Conservation (phyloP, 140 eudicot species). For the Oenanthe javanica region DNA sequence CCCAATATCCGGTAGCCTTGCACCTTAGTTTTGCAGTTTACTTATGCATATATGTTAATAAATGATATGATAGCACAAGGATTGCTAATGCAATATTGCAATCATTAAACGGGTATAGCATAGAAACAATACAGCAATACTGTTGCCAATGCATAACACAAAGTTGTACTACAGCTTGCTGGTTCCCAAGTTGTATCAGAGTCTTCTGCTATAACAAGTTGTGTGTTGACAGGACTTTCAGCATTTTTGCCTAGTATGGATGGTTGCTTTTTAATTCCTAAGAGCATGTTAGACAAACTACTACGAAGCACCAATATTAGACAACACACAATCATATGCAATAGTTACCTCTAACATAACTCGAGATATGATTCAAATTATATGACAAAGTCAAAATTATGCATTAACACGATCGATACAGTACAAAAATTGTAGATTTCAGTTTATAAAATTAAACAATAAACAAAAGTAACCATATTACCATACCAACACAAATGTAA, state of each 20-base stretch:
- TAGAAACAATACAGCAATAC: neutral
- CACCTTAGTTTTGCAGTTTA: neutral
- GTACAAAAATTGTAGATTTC: neutral
- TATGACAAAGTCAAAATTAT: neutral
- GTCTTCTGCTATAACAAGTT: conserved; percentile 11
- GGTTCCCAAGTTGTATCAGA: neutral
- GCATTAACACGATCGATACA: neutral
- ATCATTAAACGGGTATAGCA: neutral
- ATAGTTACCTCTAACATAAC: neutral
- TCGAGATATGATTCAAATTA: neutral
- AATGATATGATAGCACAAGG: neutral
- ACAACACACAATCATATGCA: neutral
- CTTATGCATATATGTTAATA: neutral
- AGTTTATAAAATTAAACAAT: neutral
- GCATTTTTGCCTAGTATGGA: conserved; percentile 68
- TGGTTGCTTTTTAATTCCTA: conserved; percentile 40
- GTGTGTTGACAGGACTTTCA: conserved; percentile 48
- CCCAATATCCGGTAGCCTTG: neutral
- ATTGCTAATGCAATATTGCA: too few species aligned
- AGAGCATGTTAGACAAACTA: neutral
- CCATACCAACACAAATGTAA: neutral
- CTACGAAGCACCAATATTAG: neutral
- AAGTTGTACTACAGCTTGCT: neutral
- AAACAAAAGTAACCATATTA: neutral
- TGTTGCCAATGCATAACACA: neutral